Evolutionary conservation across 164 flowering plant genomes (phyloP), one percentile per base, ranked within the genome.

Genomic region (Vitis rotundifolia): DNA sequence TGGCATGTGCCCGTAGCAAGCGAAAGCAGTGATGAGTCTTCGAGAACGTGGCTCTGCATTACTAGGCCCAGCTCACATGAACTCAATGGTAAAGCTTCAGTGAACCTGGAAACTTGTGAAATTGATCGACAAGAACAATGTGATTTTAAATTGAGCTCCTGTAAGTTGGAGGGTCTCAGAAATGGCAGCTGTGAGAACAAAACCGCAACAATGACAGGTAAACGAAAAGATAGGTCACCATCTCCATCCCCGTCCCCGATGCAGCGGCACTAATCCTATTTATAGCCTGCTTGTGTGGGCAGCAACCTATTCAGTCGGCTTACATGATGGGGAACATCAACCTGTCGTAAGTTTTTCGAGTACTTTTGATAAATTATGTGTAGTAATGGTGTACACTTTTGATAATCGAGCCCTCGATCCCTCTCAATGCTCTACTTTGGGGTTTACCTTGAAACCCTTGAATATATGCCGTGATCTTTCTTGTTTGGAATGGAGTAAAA

Each of bases 1-100:
- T 93, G 98, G 98, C 96, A 93, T 64, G 83, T 91, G 26, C 98
- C 98, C 8, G 13, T 89, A 15, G 76, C 78, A 18, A 77, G 71
- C 8, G 82, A 81, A 49, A 65, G 63, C 60, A 70, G 26, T 28
- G 80, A 78, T 26, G 89, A 83, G 73, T 66, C 82, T 15, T 74
- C 61, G 28, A 78, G 83, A 77, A 79, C 71, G 11, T 92, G 95
- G 97, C 86, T 90, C 18, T 92, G 97, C 75, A 76, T 87, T 22
- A 80, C 86, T 28, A 73, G 92, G 71, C 71, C 71, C 56, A 68
- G 65, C 59, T 68, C 68, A 8, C 26, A 28, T 71, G 67, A 72
- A 58, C 15, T 63, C 18, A n/a, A 22, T 19, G 72, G 18, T 55
- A 67, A 64, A 49, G 69, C 31, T 63, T 53, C 31, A 15, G 18